phyloP scores from a whole-genome alignment of 139 green algal species.

The Coelastrella sp. region DNA sequence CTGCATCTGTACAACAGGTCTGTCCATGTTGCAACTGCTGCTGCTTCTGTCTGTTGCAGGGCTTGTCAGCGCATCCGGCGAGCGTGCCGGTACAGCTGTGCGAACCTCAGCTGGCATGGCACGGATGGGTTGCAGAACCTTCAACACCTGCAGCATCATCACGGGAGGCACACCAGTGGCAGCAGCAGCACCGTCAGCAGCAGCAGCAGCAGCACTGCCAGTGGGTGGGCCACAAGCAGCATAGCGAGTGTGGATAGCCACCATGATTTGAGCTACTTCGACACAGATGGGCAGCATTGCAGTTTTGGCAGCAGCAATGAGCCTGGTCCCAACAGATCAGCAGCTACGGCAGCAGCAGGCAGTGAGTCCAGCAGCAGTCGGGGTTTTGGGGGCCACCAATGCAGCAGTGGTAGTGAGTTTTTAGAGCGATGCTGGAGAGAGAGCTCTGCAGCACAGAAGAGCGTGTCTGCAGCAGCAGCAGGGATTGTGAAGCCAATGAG shows the following conservation, averaged over 20 bases:
- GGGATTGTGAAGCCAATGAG: not conserved
- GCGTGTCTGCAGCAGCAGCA: not conserved
- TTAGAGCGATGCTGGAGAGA: constrained; percentile 37
- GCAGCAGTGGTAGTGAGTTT: constrained; percentile 24
- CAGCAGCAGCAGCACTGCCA: constrained; percentile 28
- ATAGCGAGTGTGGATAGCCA: not conserved
- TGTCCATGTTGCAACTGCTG: not conserved
- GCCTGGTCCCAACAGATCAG: not conserved
- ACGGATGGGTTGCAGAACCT: not conserved
- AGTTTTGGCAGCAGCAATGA: constrained; percentile 28
- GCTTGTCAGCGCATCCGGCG: constrained; percentile 28
- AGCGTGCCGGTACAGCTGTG: constrained; percentile 32
- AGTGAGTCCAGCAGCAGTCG: not conserved
- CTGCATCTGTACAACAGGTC: not conserved
- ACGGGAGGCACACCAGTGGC: constrained; percentile 1
- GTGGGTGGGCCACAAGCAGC: constrained; percentile 7
- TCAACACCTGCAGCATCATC: not conserved
- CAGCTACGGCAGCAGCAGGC: not conserved
- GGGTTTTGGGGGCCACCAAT: not conserved
- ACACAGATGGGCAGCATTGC: not conserved
- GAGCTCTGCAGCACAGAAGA: not conserved
- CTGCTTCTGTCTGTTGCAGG: not conserved
- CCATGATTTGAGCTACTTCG: not conserved
- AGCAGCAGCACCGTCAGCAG: constrained; percentile 9
- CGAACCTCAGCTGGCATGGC: constrained; percentile 12